Evolutionary conservation across 208 protist genomes (phyloP).

Genomic region (Kentomonas sorsogonicus): DNA sequence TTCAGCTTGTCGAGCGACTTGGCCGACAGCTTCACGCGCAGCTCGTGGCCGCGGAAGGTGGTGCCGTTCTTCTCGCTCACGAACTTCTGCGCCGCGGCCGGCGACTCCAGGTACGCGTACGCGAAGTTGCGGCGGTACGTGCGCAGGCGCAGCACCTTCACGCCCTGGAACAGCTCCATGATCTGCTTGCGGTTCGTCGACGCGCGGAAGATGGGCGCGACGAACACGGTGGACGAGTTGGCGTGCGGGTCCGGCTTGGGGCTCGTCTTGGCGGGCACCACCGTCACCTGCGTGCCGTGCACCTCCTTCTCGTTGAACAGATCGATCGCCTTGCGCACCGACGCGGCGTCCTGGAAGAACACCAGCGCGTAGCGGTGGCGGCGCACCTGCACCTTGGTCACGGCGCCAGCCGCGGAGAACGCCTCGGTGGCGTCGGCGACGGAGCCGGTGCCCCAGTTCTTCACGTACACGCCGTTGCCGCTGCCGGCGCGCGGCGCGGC

Average conservation of each 20-base stretch:
- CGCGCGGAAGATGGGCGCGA: slow-evolving; percentile 77
- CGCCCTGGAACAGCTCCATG: slow-evolving; percentile 56
- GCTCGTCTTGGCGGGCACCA: slow-evolving; percentile 64
- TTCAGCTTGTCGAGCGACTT: slow-evolving; percentile 69
- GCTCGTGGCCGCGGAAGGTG: slow-evolving; percentile 71
- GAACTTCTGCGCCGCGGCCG: slow-evolving; percentile 57
- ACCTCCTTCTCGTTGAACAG: slow-evolving; percentile 85
- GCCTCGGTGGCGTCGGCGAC: slow-evolving; percentile 49
- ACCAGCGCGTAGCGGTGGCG: slow-evolving; percentile 75
- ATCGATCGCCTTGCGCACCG: slow-evolving; percentile 83
- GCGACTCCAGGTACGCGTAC: slow-evolving; percentile 74
- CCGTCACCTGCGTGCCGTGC: slow-evolving; percentile 51
- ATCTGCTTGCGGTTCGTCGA: slow-evolving; percentile 64
- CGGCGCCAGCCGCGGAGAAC: slow-evolving; percentile 56
- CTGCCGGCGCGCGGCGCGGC: slow-evolving; percentile 27
- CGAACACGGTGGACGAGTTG: slow-evolving; percentile 69
- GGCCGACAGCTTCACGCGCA: slow-evolving; percentile 56
- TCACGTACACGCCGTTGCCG: slow-evolving; percentile 78
- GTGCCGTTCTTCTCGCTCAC: slow-evolving; percentile 75
- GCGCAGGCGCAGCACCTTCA: slow-evolving; percentile 71
- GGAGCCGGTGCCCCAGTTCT: slow-evolving; percentile 77
- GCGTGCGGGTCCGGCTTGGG: slow-evolving; percentile 70
- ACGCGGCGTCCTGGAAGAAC: slow-evolving; percentile 77
- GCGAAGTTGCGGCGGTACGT: slow-evolving; percentile 78
- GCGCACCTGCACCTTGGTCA: slow-evolving; percentile 53